Evolutionary conservation across 2,329 filamentous ascomycete species (phyloP), one percentile per base, ranked within the genome.

Genomic region (Alternaria ventricosa): DNA sequence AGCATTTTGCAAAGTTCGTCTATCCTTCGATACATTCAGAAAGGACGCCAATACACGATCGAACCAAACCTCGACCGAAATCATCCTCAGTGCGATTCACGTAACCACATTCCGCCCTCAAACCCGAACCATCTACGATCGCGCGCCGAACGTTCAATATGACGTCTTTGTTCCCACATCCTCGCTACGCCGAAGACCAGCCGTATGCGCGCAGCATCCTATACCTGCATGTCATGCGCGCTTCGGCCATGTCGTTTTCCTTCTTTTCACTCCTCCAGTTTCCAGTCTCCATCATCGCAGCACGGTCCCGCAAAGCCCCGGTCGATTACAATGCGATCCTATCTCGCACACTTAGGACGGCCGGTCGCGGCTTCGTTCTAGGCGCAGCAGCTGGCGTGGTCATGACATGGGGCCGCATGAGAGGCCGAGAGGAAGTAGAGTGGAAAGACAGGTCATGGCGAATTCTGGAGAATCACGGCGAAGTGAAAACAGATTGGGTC

Each of bases 381-480:
- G 85, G 83, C 0, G 71, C 84, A 1, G 82, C 80, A 0, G 64
- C 87, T 1, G 77, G 85, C 23, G 78, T 78, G 2, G 61, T 84
- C 5, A 84, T 79, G 67, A 79, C 87, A 5, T 74, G 78, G 27
- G 80, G 72, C 0, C 80, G 84, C 3, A 90, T 91, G 88, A 79
- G 79, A 57, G 87, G 85, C 0, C 81, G 82, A 15, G 84, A 87
- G 67, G 81, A 85, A 44, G 87, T 91, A 30, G 88, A 91, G 76
- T 91, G 88, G 88, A 78, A 85, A 71, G 88, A 91, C 72, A 82
- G 89, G 18, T 84, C 84, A 60, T 91, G 88, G 88, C 80, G 89
- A 28, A 72, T 91, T 54, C 69, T 89, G 46, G 86, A 86, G 77
- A 90, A 87, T 66, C 68, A 69, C 28, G 71, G 71, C 0, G 88